phyloP scores from a whole-genome alignment of 306 rosid species.

The Morella rubra region DNA sequence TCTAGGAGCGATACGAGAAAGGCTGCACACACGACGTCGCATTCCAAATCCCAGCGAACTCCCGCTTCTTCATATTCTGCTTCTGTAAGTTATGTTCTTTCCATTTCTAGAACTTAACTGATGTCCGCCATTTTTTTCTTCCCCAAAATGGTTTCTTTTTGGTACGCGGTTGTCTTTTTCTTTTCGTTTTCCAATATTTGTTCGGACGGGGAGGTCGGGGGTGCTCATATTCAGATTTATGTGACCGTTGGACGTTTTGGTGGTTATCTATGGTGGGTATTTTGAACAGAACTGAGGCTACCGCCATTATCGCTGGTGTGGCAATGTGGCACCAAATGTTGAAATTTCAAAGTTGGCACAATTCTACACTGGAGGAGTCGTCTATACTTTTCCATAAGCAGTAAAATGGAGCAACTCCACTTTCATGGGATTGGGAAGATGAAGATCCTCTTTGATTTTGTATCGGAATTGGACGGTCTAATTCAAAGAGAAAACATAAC shows the following conservation, averaged over 20 bases:
- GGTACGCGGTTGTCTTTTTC: not conserved
- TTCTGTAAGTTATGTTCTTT: slow-evolving; percentile 11
- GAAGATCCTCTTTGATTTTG: no score
- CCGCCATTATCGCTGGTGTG: no score
- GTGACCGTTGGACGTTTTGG: not conserved
- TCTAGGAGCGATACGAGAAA: not conserved
- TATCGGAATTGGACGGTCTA: no score
- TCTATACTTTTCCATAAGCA: not conserved
- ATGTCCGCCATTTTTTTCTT: not conserved
- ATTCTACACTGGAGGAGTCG: not conserved
- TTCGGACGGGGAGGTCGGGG: not conserved
- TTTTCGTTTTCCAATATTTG: not conserved
- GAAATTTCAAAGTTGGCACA: not conserved
- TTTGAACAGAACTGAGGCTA: not conserved
- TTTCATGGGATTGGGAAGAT: no score
- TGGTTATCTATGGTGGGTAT: not conserved
- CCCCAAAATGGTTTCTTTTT: not conserved
- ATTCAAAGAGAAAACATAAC: no score
- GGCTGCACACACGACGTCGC: slow-evolving; percentile 15
- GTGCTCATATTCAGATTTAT: not conserved
- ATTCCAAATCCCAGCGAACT: slow-evolving; percentile 31
- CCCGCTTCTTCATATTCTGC: slow-evolving; percentile 22
- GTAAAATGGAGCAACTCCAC: not conserved
- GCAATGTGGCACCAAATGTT: not conserved
- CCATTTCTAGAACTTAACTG: not conserved